These are phyloP conservation scores for Aspergillus hiratsukae DNA, from an alignment of 2,329 filamentous ascomycete species.

Conservation along the genomic window DNA sequence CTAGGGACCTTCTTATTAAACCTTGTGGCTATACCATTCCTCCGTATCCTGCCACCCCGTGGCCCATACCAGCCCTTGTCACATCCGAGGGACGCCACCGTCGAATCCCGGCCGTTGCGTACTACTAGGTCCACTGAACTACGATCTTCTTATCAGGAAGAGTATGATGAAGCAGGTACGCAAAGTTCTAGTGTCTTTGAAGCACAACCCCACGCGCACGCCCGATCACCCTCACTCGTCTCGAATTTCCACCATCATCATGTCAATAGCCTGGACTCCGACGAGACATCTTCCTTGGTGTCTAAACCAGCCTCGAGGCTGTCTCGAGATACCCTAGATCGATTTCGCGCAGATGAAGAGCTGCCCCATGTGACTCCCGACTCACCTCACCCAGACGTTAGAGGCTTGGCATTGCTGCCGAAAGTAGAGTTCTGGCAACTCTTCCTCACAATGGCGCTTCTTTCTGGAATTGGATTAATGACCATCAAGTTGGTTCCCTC, in stretches of 20 bases:
- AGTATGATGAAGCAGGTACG: slow-evolving; percentile 35
- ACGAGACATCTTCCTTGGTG: slow-evolving; percentile 79
- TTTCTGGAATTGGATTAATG: slow-evolving; percentile 93
- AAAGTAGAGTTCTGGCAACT: slow-evolving; percentile 85
- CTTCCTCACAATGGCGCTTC: slow-evolving; percentile 80
- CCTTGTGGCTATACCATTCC: slow-evolving; percentile 75
- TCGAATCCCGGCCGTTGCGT: slow-evolving; percentile 29
- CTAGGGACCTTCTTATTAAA: slow-evolving; percentile 73
- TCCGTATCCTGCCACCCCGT: slow-evolving; percentile 65
- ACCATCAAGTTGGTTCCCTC: slow-evolving; percentile 74
- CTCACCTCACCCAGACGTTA: slow-evolving; percentile 83
- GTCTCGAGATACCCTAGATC: slow-evolving; percentile 47
- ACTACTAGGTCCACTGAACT: slow-evolving; percentile 29
- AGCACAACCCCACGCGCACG: slow-evolving; percentile 21
- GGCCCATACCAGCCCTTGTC: slow-evolving; percentile 42
- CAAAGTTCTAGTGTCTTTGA: slow-evolving; percentile 30
- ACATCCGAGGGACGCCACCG: slow-evolving; percentile 14
- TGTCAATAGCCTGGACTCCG: slow-evolving; percentile 41
- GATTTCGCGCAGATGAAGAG: slow-evolving; percentile 35
- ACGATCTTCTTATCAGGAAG: slow-evolving; percentile 17
- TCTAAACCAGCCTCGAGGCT: slow-evolving; percentile 55
- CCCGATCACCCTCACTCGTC: slow-evolving; percentile 27
- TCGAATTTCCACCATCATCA: slow-evolving; percentile 23
- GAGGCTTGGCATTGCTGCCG: slow-evolving; percentile 69
- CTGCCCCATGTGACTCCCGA: slow-evolving; percentile 61